Base-by-base conservation (phyloP, 1,284 basidiomycete species). In the Tremellales sp. region DNA sequence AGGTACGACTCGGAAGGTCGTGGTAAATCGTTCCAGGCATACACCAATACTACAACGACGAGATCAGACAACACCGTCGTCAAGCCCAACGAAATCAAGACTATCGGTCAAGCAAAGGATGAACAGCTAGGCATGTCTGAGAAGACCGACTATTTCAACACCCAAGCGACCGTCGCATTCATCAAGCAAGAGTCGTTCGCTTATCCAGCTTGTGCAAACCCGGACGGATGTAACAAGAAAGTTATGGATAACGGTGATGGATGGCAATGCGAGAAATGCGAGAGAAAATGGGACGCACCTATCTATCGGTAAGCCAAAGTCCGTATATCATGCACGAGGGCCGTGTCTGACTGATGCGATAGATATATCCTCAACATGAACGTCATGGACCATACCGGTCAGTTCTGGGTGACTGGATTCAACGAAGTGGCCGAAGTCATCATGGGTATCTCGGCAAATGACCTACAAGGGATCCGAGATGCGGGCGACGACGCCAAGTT, bases 191-290 rank as follows among this genome's bases (percentile, higher is more conserved):
- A 97, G 40, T 89, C 83, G 52, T 80, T 97, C 44, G 83, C 82
- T 27, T 98, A 98, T 72, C 86, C 94, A 13, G 93, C 89, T 4
- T 99, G 96, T 70, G 85, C 84, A 11, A 82, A 80, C 35, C 67
- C 67, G 12, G 79, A 83, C 15, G 79, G 78, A 3, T 98, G 94
- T 75, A 89, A 83, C 76, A 98, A 97, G 78, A 99, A 98, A 75
- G 87, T 97, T 2, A 76, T 81, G 1, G 80, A 87, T 51, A 76
- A 81, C 31, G 80, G 80, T 26, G 80, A 80, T 41, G 79, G 78
- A 21, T 98, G 92, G 92, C 77, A 82, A 42, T 99, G 96, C 72
- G 94, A 98, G 65, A 97, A 94, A 74, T 99, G 96, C 71, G 83
- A 90, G 52, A 82, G 81, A 63, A 81, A 75, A 48, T 88, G 82